phyloP scores from a whole-genome alignment of 768 basidiomycete genomes.

The Russula lepida region DNA sequence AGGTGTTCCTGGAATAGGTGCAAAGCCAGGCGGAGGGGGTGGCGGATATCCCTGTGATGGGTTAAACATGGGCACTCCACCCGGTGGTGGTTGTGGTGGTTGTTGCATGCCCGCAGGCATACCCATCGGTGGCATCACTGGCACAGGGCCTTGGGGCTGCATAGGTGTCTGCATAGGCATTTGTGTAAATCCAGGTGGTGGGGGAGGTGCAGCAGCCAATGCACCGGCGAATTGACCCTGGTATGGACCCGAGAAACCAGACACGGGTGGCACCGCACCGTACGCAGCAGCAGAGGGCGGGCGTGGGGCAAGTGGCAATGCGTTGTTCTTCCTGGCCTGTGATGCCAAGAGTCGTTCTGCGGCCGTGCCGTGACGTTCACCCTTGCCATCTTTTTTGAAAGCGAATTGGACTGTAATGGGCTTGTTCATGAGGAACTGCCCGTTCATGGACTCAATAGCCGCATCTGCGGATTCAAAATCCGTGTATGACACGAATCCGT shows the following conservation, averaged over 20 bases:
- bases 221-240: conserved; percentile 93
- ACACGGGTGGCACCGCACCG: conserved; percentile 55
- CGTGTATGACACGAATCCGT: conserved; percentile 95
- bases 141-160: conserved; percentile 34
- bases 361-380: conserved; percentile 92
- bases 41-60: conserved; percentile 44
- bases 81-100: conserved; percentile 21
- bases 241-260: conserved; percentile 68
- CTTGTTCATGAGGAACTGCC: conserved; percentile 97
- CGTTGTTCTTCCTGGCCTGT: conserved; percentile 93
- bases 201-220: conserved; percentile 56
- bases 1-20: conserved; percentile 33
- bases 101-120: conserved; percentile 5
- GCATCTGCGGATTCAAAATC: conserved; percentile 97
- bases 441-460: conserved; percentile 94
- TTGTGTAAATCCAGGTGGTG: conserved; percentile 72
- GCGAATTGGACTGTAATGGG: conserved; percentile 96
- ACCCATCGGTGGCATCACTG: conserved; percentile 24
- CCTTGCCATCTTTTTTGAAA: conserved; percentile 99
- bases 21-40: conserved; percentile 61
- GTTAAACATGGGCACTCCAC: conserved; percentile 40
- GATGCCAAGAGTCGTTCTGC: conserved; percentile 95
- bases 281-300: conserved; percentile 70
- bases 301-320: conserved; percentile 66
- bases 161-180: conserved; percentile 36